Conservation (phyloP, 768 basidiomycete species). For the Rhizopogon sp. region DNA sequence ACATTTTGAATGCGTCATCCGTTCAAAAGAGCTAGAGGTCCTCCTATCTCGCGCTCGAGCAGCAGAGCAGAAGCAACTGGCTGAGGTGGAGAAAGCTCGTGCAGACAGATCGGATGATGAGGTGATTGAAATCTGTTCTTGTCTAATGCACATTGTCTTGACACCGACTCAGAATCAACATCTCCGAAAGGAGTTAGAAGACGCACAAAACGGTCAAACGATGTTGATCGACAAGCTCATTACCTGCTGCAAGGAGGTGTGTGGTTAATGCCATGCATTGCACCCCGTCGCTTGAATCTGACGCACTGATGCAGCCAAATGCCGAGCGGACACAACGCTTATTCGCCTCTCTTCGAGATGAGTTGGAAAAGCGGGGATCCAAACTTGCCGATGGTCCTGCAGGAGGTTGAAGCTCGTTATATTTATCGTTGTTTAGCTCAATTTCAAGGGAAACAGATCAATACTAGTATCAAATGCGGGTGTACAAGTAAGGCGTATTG, state of each 20-base stretch:
- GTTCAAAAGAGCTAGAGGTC: conserved; percentile 89
- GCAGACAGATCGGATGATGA: conserved; percentile 71
- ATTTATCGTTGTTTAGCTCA: background rate
- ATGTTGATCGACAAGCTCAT: conserved; percentile 81
- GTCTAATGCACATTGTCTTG: background rate
- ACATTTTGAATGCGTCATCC: conserved; percentile 89
- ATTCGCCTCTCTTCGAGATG: conserved; percentile 77
- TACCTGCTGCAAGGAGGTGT: conserved; percentile 83
- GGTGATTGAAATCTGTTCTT: conserved; percentile 37
- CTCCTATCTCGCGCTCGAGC: conserved; percentile 82
- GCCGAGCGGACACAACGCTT: conserved; percentile 79
- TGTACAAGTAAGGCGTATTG: conserved; percentile 2
- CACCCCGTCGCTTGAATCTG: conserved; percentile 5
- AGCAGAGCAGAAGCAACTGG: conserved; percentile 81
- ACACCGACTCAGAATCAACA: conserved; percentile 48
- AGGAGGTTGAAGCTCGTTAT: conserved; percentile 34
- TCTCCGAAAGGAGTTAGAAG: conserved; percentile 72
- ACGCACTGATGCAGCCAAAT: conserved; percentile 51
- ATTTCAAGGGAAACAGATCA: background rate
- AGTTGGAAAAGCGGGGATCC: conserved; percentile 66
- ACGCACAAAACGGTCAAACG: conserved; percentile 73
- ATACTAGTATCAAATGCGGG: conserved; percentile 8
- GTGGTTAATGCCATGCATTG: conserved; percentile 17
- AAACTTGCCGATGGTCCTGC: conserved; percentile 38
- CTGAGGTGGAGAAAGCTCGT: conserved; percentile 66